Evolutionary conservation across 129 eudicot genomes (phyloP), one percentile per base, ranked within the genome.

Genomic region (Centaurea solstitialis): DNA sequence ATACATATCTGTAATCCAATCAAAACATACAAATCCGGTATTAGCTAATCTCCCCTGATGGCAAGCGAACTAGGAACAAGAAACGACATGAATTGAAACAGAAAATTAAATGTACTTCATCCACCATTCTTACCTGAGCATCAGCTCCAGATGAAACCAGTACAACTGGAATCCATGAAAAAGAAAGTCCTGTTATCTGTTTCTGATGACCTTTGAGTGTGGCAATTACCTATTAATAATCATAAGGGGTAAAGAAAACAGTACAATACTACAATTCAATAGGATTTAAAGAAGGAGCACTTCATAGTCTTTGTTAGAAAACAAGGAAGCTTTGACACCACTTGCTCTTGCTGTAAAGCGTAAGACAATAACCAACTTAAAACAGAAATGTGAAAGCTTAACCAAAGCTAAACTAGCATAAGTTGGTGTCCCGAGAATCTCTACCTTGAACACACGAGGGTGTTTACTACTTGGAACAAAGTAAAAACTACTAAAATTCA

Each of bases 81-180:
- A n/a, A n/a, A n/a, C n/a, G n/a, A n/a, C n/a, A n/a, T n/a, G n/a
- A n/a, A n/a, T n/a, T n/a, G n/a, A n/a, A n/a, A n/a, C n/a, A n/a
- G n/a, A n/a, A n/a, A n/a, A 53, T 6, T 39, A 62, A 47, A 9
- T 7, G 33, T 68, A n/a, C 57, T 38, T n/a, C 62, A 57, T 73
- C 81, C 35, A 66, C 28, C 40, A 84, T n/a, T n/a, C 92, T 86
- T 85, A 76, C 97, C 93, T 90, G 97, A 40, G 95, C 93, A 90
- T 93, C 97, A 84, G 93, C 90, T 28, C 93, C 93, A 73, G 95
- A 88, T 37, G 97, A 93, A 70, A 93, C 95, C 71, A 93, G 84
- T 40, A 87, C 83, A 84, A 85, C 85, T 79, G 88, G 71, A 57
- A 84, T 82, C 78, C 85, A 90, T 2, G 97, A 93, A 82, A 93